Evolutionary conservation across 2,329 filamentous ascomycete species (phyloP).

Genomic region (Claviceps arundinis): DNA sequence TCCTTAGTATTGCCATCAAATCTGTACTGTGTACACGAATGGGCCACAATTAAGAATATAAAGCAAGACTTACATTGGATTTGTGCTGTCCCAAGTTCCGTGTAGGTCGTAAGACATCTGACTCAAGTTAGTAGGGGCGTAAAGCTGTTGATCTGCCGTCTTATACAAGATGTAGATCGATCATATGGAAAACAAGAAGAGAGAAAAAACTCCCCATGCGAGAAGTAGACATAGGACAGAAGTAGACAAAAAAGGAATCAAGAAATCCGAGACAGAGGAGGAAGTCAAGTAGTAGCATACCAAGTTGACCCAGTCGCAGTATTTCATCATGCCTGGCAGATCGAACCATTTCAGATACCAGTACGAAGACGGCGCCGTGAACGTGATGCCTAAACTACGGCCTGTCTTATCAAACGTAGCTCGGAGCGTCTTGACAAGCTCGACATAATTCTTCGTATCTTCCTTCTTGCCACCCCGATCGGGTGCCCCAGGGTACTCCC

Average conservation of each 20-base stretch:
- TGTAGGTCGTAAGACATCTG: slow-evolving; percentile 29
- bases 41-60: no score
- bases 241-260: background rate
- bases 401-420: slow-evolving; percentile 1
- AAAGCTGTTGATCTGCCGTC: background rate
- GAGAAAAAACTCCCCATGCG: background rate
- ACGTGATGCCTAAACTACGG: slow-evolving; percentile 10
- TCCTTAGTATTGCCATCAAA: background rate
- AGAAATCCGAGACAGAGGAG: background rate
- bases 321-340: slow-evolving; percentile 7
- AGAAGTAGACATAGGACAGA: no score
- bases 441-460: slow-evolving; percentile 12
- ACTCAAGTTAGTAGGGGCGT: background rate
- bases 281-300: background rate
- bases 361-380: slow-evolving; percentile 14
- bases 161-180: background rate
- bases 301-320: slow-evolving; percentile 26
- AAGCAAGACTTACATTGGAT: slow-evolving; percentile 12
- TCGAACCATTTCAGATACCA: slow-evolving; percentile 19
- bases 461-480: slow-evolving; percentile 12
- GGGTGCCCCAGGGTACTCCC: slow-evolving; percentile 9
- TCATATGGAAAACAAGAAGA: no score
- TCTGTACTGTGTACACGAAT: no score
- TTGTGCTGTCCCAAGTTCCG: slow-evolving; percentile 25
- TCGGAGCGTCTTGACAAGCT: slow-evolving; percentile 11